Evolutionary conservation across 164 flowering plant genomes (phyloP).

Genomic region (Amborella trichopoda): DNA sequence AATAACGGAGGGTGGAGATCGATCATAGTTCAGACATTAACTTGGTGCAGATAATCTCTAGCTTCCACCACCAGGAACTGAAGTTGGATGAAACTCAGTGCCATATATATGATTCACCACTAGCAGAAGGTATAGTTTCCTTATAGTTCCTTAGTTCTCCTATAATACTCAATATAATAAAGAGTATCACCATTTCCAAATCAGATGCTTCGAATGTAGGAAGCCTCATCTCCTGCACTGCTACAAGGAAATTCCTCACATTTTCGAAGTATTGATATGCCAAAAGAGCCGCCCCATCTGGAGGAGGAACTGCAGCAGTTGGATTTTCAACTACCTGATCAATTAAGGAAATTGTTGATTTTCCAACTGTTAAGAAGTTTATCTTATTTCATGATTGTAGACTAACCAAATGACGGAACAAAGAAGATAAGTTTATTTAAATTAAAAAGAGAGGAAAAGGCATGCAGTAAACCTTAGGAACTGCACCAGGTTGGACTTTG

Average conservation of each 20-base stretch:
- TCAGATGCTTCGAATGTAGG: conserved; percentile 98
- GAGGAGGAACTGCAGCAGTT: conserved; percentile 51
- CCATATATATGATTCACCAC: too few relatives aligned
- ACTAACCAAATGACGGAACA: too few relatives aligned
- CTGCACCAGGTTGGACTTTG: conserved; percentile 75
- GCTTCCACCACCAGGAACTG: too few relatives aligned
- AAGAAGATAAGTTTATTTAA: too few relatives aligned
- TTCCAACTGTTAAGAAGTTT: background rate
- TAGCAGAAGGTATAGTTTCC: too few relatives aligned
- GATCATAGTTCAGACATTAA: too few relatives aligned
- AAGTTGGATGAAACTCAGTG: too few relatives aligned
- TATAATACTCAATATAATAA: too few relatives aligned
- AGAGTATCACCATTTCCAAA: conserved; percentile 65
- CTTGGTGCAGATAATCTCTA: too few relatives aligned
- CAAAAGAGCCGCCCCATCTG: conserved; percentile 94
- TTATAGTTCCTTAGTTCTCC: too few relatives aligned
- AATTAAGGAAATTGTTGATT: background rate
- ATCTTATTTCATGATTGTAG: background rate
- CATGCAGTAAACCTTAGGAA: conserved; percentile 87
- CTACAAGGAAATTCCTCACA: conserved; percentile 86
- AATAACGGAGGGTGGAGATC: too few relatives aligned
- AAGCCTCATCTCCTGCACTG: conserved; percentile 71
- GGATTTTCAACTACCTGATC: conserved; percentile 84
- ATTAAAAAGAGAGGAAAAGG: too few relatives aligned
- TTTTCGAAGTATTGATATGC: conserved; percentile 97